Evolutionary conservation across 2,329 filamentous ascomycete genomes (phyloP).

Genomic region (Arthrinium phaeospermum): DNA sequence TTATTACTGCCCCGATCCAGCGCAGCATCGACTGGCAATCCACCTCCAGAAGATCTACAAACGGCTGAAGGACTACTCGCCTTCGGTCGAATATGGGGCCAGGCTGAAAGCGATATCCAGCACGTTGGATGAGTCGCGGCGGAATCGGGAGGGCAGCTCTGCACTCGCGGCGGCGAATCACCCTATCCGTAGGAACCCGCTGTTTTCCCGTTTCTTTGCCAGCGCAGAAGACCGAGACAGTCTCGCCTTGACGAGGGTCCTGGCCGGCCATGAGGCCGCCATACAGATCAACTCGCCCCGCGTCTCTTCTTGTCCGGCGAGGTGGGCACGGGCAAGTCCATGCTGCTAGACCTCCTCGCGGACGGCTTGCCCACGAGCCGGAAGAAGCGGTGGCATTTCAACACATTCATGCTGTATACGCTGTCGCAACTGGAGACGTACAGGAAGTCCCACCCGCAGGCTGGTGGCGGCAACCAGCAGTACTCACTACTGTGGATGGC

Average conservation of each 20-base stretch:
- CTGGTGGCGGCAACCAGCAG: constrained; percentile 47
- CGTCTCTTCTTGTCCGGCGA: constrained; percentile 79
- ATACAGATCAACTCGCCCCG: constrained; percentile 74
- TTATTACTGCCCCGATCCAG: constrained; percentile 70
- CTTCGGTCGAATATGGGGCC: constrained; percentile 70
- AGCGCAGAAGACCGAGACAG: constrained; percentile 61
- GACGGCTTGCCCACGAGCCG: constrained; percentile 75
- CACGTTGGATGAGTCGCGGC: constrained; percentile 45
- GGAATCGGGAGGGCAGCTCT: constrained; percentile 39
- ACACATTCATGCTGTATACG: constrained; percentile 83
- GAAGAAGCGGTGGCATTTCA: constrained; percentile 82
- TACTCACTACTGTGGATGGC: constrained; percentile 77
- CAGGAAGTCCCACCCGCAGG: constrained; percentile 47
- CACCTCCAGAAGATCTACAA: constrained; percentile 80
- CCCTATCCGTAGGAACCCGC: constrained; percentile 62
- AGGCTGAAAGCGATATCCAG: constrained; percentile 66
- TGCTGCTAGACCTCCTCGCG: constrained; percentile 84
- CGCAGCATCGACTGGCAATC: constrained; percentile 74
- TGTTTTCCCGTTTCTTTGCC: constrained; percentile 65
- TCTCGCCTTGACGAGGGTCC: constrained; percentile 69
- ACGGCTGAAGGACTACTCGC: constrained; percentile 79
- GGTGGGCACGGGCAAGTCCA: constrained; percentile 83
- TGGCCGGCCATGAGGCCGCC: constrained; percentile 74
- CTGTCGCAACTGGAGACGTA: constrained; percentile 74
- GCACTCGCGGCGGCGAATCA: constrained; percentile 57